A percentile compares a stretch with the other conserved stretches of the same genome.
phyloP scores from a whole-genome alignment of 1,139 yeast genomes.

The Casaregolazyma suthepensis region DNA sequence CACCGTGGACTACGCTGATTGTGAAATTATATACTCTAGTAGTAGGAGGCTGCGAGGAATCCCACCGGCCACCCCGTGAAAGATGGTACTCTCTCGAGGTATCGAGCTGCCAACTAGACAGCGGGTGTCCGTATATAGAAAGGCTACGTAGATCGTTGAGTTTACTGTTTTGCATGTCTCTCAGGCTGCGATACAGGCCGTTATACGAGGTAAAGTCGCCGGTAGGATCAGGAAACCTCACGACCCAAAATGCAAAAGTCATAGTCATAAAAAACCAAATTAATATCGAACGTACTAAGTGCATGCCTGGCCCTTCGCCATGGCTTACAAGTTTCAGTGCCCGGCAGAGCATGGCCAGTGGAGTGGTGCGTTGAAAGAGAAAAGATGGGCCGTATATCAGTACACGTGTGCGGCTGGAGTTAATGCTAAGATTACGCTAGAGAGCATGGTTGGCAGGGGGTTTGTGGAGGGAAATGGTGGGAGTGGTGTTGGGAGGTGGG shows the following conservation, averaged over 20 bases:
- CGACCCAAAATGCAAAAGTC: too few species aligned
- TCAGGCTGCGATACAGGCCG: constrained; percentile 1
- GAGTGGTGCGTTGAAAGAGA: not conserved
- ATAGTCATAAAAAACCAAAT: too few species aligned
- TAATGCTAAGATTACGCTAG: not conserved
- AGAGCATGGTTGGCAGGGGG: not conserved
- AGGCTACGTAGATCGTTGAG: constrained; percentile 4
- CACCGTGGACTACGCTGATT: constrained; percentile 51
- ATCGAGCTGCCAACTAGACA: constrained; percentile 28
- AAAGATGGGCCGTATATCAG: not conserved
- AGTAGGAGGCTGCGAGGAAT: constrained; percentile 14
- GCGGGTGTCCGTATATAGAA: constrained; percentile 19
- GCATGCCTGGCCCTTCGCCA: too few species aligned
- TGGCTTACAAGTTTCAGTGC: not conserved
- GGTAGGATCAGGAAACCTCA: not conserved
- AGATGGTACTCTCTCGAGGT: constrained; percentile 26
- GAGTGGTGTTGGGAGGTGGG: not conserved
- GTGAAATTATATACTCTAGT: constrained; percentile 50
- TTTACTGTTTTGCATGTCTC: constrained; percentile 1
- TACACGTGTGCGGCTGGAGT: not conserved
- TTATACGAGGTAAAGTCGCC: not conserved
- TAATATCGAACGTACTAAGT: too few species aligned
- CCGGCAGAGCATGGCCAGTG: not conserved
- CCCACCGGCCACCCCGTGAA: constrained; percentile 20
- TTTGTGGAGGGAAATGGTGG: not conserved